These are phyloP conservation scores for Kodamaea plutei DNA, from an alignment of 1,139 yeast genomes.

Conservation along the genomic window DNA sequence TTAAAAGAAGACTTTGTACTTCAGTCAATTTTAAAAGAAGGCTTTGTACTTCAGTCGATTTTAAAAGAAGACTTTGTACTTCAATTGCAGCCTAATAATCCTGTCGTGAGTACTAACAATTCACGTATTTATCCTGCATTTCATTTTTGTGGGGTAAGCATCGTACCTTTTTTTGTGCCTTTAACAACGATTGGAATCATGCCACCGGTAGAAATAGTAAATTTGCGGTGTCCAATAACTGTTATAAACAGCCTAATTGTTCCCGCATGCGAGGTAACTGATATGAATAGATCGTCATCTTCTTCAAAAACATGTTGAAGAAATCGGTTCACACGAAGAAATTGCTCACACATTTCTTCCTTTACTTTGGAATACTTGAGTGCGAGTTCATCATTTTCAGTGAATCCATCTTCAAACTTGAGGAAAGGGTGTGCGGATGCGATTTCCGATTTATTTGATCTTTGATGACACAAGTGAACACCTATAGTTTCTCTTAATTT, in stretches of 20 bases:
- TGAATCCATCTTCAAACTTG: slow-evolving; percentile 39
- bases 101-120: too few species aligned
- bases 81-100: too few species aligned
- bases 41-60: too few species aligned
- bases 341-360: slow-evolving; percentile 48
- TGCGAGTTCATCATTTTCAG: slow-evolving; percentile 44
- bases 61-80: too few species aligned
- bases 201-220: slow-evolving; percentile 60
- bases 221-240: slow-evolving; percentile 51
- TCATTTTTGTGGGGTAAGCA: too few species aligned
- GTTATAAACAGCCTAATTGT: slow-evolving; percentile 51
- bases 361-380: slow-evolving; percentile 28
- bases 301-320: slow-evolving; percentile 48
- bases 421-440: slow-evolving; percentile 18
- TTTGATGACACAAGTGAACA: slow-evolving; percentile 60
- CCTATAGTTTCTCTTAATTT: slow-evolving; percentile 66
- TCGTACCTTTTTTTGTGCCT: slow-evolving; percentile 27
- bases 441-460: slow-evolving; percentile 37
- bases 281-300: slow-evolving; percentile 37
- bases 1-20: too few species aligned
- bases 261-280: slow-evolving; percentile 62
- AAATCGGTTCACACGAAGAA: slow-evolving; percentile 45
- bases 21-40: too few species aligned
- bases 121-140: too few species aligned
- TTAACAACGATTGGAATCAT: slow-evolving; percentile 60